A percentile compares a stretch with the other conserved stretches of the same genome.
Evolutionary conservation across 495 filamentous ascomycete species (phyloP).

Genomic region (Poronia punctata): DNA sequence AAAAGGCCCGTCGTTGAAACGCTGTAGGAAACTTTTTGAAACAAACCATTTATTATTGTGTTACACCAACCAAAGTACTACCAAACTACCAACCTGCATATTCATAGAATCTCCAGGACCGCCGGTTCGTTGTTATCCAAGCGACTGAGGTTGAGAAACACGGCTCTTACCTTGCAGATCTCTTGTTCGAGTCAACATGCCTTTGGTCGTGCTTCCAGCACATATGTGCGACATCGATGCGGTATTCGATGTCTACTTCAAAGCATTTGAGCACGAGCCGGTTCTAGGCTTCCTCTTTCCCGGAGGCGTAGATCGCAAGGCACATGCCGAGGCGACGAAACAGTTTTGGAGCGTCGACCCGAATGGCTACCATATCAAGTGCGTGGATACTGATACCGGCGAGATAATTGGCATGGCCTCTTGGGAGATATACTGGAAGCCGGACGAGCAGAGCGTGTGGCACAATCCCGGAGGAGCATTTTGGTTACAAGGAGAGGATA

Average conservation of each 20-base stretch:
- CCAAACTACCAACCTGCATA: no score
- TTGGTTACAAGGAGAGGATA: conserved; percentile 28
- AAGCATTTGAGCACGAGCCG: conserved; percentile 26
- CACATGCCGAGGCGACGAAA: conserved; percentile 25
- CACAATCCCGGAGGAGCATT: conserved; percentile 16
- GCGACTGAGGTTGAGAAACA: background rate
- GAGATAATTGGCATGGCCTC: conserved; percentile 30
- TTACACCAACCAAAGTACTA: no score
- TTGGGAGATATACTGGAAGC: conserved; percentile 23
- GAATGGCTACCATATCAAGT: conserved; percentile 33
- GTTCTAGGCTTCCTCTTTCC: conserved; percentile 33
- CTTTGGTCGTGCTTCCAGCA: conserved; percentile 30
- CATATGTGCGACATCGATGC: conserved; percentile 33
- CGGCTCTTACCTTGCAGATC: background rate
- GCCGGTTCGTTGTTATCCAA: no score
- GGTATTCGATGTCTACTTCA: conserved; percentile 37
- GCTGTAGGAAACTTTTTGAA: no score
- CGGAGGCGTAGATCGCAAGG: conserved; percentile 21
- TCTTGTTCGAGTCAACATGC: conserved; percentile 25
- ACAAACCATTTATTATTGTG: no score
- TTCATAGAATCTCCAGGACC: no score
- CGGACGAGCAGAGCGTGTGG: conserved; percentile 15
- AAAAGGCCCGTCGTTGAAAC: no score
- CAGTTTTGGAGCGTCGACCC: conserved; percentile 26
- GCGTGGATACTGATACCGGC: conserved; percentile 26